These are phyloP conservation scores for Phialophora tarda DNA, from an alignment of 2,329 filamentous ascomycete species.

Conservation along the genomic window DNA sequence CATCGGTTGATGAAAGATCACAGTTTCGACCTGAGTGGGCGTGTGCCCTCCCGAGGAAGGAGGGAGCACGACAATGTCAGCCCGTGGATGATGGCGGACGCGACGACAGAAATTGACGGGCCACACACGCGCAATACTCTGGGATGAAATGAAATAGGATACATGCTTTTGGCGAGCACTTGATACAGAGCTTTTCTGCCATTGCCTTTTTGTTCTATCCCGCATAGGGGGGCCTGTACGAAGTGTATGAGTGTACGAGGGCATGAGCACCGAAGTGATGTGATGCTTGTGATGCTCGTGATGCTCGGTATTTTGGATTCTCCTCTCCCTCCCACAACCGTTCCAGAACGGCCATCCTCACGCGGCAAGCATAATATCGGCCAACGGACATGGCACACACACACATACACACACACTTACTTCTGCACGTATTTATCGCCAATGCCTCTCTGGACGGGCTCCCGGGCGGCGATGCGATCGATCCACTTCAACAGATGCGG, in stretches of 20 bases:
- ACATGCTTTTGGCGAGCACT: too few species aligned
- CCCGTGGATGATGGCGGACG: not conserved
- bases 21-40: constrained; percentile 1
- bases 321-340: not conserved
- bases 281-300: not conserved
- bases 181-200: not conserved
- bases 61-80: not conserved
- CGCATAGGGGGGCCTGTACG: too few species aligned
- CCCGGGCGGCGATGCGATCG: constrained; percentile 56
- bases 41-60: not conserved
- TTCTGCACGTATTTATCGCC: constrained; percentile 47
- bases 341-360: not conserved
- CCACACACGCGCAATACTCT: not conserved
- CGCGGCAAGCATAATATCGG: not conserved
- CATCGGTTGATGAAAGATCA: not conserved
- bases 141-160: too few species aligned
- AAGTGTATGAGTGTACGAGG: too few species aligned
- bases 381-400: not conserved
- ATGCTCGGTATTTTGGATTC: too few species aligned
- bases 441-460: constrained; percentile 56
- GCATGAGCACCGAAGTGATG: not conserved
- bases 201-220: not conserved
- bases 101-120: not conserved
- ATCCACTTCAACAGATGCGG: constrained; percentile 61
- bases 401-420: constrained; percentile 30